These are phyloP conservation scores for Alternaria gaisen DNA, from an alignment of 2,329 filamentous ascomycete genomes.

Conservation along the genomic window DNA sequence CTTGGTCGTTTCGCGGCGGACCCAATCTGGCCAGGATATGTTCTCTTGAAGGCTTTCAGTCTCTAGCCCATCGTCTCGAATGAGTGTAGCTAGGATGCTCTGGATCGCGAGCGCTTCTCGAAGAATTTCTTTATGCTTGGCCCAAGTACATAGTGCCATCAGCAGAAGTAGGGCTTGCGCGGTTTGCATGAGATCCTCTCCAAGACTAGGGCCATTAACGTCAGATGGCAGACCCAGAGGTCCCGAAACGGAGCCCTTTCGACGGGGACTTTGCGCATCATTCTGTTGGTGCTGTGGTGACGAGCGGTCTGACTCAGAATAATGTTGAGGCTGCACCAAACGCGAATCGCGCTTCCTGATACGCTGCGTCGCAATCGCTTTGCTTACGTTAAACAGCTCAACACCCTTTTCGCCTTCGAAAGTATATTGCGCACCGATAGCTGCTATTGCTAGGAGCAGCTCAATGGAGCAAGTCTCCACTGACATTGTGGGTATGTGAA, in stretches of 20 bases:
- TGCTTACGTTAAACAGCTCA: constrained; percentile 66
- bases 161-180: constrained; percentile 70
- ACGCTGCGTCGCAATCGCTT: constrained; percentile 62
- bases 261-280: constrained; percentile 25
- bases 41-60: constrained; percentile 66
- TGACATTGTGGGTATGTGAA: constrained; percentile 73
- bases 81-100: constrained; percentile 64
- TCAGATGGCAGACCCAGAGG: constrained; percentile 42
- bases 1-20: constrained; percentile 61
- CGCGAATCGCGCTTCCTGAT: constrained; percentile 61
- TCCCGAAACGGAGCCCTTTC: constrained; percentile 32
- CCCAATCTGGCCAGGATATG: constrained; percentile 64
- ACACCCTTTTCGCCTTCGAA: constrained; percentile 63
- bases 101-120: constrained; percentile 66
- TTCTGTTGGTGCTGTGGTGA: constrained; percentile 27
- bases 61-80: constrained; percentile 62
- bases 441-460: constrained; percentile 71
- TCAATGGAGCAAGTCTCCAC: constrained; percentile 73
- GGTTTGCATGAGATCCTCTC: constrained; percentile 64
- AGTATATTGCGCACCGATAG: constrained; percentile 72
- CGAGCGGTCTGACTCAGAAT: constrained; percentile 31
- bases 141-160: constrained; percentile 69
- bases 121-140: constrained; percentile 65
- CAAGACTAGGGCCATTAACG: constrained; percentile 18
- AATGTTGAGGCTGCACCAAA: constrained; percentile 43